These are phyloP conservation scores for Hypomyces rosellus DNA, from an alignment of 2,329 filamentous ascomycete genomes.

Conservation along the genomic window DNA sequence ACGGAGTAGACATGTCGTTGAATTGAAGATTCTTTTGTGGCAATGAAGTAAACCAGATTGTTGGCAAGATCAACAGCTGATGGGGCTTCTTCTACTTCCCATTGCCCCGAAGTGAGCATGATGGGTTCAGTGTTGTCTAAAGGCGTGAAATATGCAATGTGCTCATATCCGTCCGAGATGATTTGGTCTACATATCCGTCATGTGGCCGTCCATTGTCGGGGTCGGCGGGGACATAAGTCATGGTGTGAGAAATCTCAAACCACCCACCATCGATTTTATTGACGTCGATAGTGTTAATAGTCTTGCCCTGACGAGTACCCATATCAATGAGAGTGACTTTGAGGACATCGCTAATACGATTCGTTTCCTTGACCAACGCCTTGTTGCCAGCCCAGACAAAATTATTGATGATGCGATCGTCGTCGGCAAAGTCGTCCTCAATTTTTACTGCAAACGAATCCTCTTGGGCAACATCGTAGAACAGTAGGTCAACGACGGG, in stretches of 20 bases:
- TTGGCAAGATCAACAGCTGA: conserved; percentile 77
- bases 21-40: conserved; percentile 79
- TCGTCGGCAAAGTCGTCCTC: conserved; percentile 71
- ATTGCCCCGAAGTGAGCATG: conserved; percentile 79
- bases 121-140: conserved; percentile 75
- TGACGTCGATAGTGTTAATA: conserved; percentile 72
- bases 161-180: conserved; percentile 79
- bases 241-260: conserved; percentile 89
- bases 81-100: conserved; percentile 86
- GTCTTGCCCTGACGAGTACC: conserved; percentile 65
- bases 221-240: conserved; percentile 78
- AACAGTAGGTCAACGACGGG: conserved; percentile 83
- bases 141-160: conserved; percentile 88
- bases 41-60: conserved; percentile 86
- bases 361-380: conserved; percentile 90
- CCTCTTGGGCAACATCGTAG: conserved; percentile 71
- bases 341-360: conserved; percentile 85
- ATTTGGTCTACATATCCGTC: conserved; percentile 93
- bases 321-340: conserved; percentile 80
- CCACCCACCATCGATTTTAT: conserved; percentile 89
- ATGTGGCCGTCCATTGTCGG: conserved; percentile 63
- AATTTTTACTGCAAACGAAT: conserved; percentile 75
- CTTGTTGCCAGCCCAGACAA: conserved; percentile 82
- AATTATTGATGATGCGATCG: conserved; percentile 84
- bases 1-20: conserved; percentile 91